These are phyloP conservation scores for Annulohypoxylon truncatum DNA, from an alignment of 2,329 filamentous ascomycete genomes.

Conservation along the genomic window DNA sequence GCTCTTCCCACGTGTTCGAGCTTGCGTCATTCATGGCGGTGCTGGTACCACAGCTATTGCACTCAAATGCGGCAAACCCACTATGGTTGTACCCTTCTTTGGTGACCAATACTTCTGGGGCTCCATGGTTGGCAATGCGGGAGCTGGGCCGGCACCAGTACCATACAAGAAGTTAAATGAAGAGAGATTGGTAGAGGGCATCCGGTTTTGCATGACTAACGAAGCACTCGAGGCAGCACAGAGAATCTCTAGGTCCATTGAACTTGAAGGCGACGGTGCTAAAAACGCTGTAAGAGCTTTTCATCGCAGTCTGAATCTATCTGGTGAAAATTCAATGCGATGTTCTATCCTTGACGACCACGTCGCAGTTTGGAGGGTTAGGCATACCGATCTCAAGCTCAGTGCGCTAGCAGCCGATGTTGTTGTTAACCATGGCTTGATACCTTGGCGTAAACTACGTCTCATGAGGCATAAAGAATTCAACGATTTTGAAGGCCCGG, in stretches of 20 bases:
- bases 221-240: slow-evolving; percentile 68
- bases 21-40: slow-evolving; percentile 80
- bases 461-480: slow-evolving; percentile 76
- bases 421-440: slow-evolving; percentile 68
- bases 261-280: slow-evolving; percentile 73
- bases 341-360: slow-evolving; percentile 73
- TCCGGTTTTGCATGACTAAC: slow-evolving; percentile 72
- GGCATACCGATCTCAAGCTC: slow-evolving; percentile 68
- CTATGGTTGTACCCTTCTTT: slow-evolving; percentile 83
- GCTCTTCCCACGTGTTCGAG: slow-evolving; percentile 75
- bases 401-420: slow-evolving; percentile 74
- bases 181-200: slow-evolving; percentile 76
- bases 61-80: slow-evolving; percentile 76
- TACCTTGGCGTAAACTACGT: slow-evolving; percentile 72
- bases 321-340: slow-evolving; percentile 66
- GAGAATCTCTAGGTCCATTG: slow-evolving; percentile 71
- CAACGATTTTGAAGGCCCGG: slow-evolving; percentile 82
- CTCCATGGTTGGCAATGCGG: slow-evolving; percentile 71
- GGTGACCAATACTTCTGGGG: slow-evolving; percentile 86
- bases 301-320: slow-evolving; percentile 68
- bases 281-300: slow-evolving; percentile 76
- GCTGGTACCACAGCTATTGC: slow-evolving; percentile 82
- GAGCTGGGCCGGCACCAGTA: slow-evolving; percentile 73
- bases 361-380: slow-evolving; percentile 74
- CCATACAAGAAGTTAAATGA: slow-evolving; percentile 75